These are phyloP conservation scores for Yamadazyma sp. DNA, from an alignment of 805 yeast genomes.

Conservation along the genomic window DNA sequence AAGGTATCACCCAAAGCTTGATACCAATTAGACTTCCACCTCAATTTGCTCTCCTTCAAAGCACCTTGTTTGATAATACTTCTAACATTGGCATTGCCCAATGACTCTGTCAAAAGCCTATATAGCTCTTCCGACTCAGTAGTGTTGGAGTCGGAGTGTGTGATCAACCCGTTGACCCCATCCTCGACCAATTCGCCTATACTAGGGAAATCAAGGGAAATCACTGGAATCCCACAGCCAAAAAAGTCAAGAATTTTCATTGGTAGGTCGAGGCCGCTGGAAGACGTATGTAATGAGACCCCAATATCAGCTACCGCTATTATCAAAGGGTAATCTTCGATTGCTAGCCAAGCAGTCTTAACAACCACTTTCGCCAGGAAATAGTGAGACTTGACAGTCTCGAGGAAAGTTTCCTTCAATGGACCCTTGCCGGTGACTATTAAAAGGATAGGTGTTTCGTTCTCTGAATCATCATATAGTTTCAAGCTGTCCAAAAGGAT, in stretches of 20 bases:
- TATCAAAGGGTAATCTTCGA: constrained; percentile 76
- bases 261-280: constrained; percentile 92
- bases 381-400: constrained; percentile 42
- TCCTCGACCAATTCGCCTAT: constrained; percentile 73
- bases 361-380: constrained; percentile 54
- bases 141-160: too few relatives aligned
- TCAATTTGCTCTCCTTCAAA: constrained; percentile 55
- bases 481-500: constrained; percentile 68
- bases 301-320: constrained; percentile 82
- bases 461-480: constrained; percentile 46
- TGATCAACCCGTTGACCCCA: constrained; percentile 63
- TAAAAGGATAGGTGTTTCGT: constrained; percentile 53
- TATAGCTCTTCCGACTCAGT: constrained; percentile 21
- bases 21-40: constrained; percentile 81
- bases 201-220: constrained; percentile 75
- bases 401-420: constrained; percentile 52
- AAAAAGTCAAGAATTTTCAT: constrained; percentile 97
- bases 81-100: constrained; percentile 32
- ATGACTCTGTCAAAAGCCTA: constrained; percentile 24
- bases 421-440: constrained; percentile 99
- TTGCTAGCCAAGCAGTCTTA: constrained; percentile 70
- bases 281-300: constrained; percentile 84
- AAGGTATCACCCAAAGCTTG: constrained; percentile 39
- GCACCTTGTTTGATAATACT: constrained; percentile 65
- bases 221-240: constrained; percentile 93